These are phyloP conservation scores for Thalassiosira allenii DNA, from an alignment of 352 stramenopile genomes.

Conservation along the genomic window DNA sequence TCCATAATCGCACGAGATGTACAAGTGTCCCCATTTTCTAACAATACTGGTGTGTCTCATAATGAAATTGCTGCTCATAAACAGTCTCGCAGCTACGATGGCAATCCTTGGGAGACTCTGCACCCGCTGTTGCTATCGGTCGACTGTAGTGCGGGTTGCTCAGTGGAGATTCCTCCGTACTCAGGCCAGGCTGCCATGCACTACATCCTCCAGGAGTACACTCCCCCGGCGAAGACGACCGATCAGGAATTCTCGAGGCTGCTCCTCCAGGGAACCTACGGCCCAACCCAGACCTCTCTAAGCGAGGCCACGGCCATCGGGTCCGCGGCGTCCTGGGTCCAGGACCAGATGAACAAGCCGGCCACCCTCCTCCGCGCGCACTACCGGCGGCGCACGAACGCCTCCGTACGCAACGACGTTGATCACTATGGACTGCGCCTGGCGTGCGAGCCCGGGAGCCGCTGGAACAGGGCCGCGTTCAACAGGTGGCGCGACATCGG, in stretches of 20 bases:
- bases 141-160: slow-evolving; percentile 9
- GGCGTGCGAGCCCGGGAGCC: slow-evolving; percentile 48
- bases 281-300: slow-evolving; percentile 47
- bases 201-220: slow-evolving; percentile 34
- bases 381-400: slow-evolving; percentile 51
- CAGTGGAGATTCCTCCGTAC: slow-evolving; percentile 4
- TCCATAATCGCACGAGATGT: too few relatives aligned
- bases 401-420: slow-evolving; percentile 35
- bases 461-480: slow-evolving; percentile 57
- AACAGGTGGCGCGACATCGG: slow-evolving; percentile 54
- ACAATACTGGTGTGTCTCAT: too few relatives aligned
- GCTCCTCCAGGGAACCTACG: slow-evolving; percentile 55
- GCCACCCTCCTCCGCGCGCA: slow-evolving; percentile 34
- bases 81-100: slow-evolving; percentile 39
- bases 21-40: too few relatives aligned
- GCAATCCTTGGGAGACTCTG: slow-evolving; percentile 25
- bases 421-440: slow-evolving; percentile 26
- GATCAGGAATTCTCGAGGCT: slow-evolving; percentile 22
- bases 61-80: too few relatives aligned
- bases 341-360: slow-evolving; percentile 43
- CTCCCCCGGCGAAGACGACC: not conserved
- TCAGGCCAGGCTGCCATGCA: not conserved
- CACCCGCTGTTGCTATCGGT: slow-evolving; percentile 14
- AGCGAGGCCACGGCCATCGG: slow-evolving; percentile 25
- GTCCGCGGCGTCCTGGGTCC: slow-evolving; percentile 42